Evolutionary conservation across 768 basidiomycete species (phyloP), one percentile per base, ranked within the genome.

Genomic region (Boletus subcaerulescens): DNA sequence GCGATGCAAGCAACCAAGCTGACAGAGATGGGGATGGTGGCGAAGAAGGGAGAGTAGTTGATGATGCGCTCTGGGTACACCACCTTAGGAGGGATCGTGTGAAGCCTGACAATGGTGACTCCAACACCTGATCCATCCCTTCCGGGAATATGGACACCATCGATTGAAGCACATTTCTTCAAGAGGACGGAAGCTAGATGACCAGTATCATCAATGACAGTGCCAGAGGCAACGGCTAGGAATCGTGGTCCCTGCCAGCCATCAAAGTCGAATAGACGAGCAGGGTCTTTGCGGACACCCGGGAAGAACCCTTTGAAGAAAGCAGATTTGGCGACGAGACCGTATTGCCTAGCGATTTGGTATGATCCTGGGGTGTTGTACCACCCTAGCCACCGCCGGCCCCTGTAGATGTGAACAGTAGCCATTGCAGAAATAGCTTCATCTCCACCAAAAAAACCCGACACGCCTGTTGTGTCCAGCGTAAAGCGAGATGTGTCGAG

Each of bases 311-410:
- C 52, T 24, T 42, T 48, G 51, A 50, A 62, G 35, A 71, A 0
- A 5, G 56, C 14, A 3, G 45, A 65, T 29, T 55, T 60, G 33
- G 64, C 58, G 15, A 71, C 44, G 8, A 33, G 51, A 13, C 65
- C 64, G 18, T 65, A 65, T 24, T 55, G 60, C 53, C 60, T 71
- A 20, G 64, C 69, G 18, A 68, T 59, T 10, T 55, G 59, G 52
- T 62, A 66, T n/a, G 65, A 60, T 36, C 71, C 71, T 7, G 71
- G 71, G 8, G 71, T 65, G 47, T 72, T 72, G 51, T 72, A 72
- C 67, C 65, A 72, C 3, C 71, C 71, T 13, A 68, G 47, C 65
- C 65, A 72, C 26, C 55, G 62, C 20, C 60, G 52, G 2, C 60
- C 61, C 39, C 56, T 51, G 46, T 60, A 68, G n/a, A 72, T 20